Percentiles rank a stretch among this genome's conserved stretches.
Evolutionary conservation across 176 grass and related monocot species (phyloP).

Genomic region (Juncus effusus): DNA sequence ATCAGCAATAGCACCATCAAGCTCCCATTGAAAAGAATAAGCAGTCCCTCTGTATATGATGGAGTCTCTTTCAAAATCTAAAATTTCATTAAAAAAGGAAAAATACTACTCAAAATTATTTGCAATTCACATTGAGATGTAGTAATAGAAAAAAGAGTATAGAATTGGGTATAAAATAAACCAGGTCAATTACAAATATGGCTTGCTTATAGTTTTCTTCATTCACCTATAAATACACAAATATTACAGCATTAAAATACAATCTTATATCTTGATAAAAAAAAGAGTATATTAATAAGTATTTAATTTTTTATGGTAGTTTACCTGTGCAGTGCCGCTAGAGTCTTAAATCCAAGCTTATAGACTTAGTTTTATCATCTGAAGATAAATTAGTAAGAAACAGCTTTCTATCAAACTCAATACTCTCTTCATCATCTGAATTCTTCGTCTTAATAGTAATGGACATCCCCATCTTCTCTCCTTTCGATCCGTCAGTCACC

Average conservation of each 20-base stretch:
- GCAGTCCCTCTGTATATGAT: conserved; percentile 93
- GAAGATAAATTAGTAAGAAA: conserved; percentile 65
- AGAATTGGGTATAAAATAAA: conserved; percentile 28
- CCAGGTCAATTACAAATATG: conserved; percentile 96
- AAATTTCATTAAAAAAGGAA: conserved; percentile 3
- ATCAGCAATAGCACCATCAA: conserved; percentile 94
- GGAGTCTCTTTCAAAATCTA: conserved; percentile 96
- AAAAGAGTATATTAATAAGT: too few relatives aligned
- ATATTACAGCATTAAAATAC: too few relatives aligned
- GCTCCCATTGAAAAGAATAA: conserved; percentile 94
- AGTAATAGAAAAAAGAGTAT: background rate
- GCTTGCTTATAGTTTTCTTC: conserved; percentile 96
- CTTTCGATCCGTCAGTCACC: conserved; percentile 10
- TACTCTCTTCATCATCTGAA: conserved; percentile 32
- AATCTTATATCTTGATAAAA: too few relatives aligned
- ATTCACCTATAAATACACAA: conserved; percentile 67
- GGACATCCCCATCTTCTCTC: conserved; percentile 26
- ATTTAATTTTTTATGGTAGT: background rate
- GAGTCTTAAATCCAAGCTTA: conserved; percentile 97
- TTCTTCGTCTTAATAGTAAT: conserved; percentile 12
- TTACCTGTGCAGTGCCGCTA: conserved; percentile 89
- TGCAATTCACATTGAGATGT: background rate
- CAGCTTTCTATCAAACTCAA: conserved; percentile 45
- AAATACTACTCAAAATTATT: conserved; percentile 5
- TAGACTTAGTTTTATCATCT: conserved; percentile 61